Evolutionary conservation across 768 basidiomycete genomes (phyloP), one percentile per base, ranked within the genome.

Genomic region (Termitomyces sp.): DNA sequence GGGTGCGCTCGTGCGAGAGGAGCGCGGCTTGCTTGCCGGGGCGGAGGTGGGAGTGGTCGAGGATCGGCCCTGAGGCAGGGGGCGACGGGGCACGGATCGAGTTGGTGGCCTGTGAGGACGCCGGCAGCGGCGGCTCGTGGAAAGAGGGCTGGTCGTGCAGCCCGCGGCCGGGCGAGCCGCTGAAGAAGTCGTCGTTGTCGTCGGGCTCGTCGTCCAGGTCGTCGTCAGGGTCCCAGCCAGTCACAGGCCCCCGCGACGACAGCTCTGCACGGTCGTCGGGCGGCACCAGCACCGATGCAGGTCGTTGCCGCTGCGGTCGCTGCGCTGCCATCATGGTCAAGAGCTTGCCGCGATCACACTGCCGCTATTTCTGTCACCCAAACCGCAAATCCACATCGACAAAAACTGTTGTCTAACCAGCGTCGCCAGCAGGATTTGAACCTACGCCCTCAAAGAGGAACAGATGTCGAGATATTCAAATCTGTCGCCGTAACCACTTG

Each of bases 1-100:
- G 85, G 2, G 97, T 98, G 57, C 91, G 91, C 72, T 95, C 94
- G 70, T 98, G 91, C 0, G 93, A 94, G 62, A 98, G 86, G 12
- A 98, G 83, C 6, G 94, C 85, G 3, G 95, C 97, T 63, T 94
- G 86, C 46, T 89, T 91, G 32, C 97, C 97, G 17, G 94, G 94
- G 12, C 89, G 85, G 40, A 97, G 83, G 72, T 98, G 94, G 40
- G 94, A 92, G 63, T 93, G 91, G 76, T 94, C 91, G 56, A 93
- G 83, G 65, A 94, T 80, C 46, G 88, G 84, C 2, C 78, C 85
- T 9, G 76, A 75, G 28, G 85, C 78, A 9, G 84, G 77, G 0
- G 87, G 86, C 0, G 89, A 89, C 12, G 86, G 83, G 0, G 83
- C 82, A 30, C 86, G 82, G 57, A 84, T 68, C 19, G 86, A 86